Conservation (phyloP, 257 asterid genomes). For the Vinca minor region DNA sequence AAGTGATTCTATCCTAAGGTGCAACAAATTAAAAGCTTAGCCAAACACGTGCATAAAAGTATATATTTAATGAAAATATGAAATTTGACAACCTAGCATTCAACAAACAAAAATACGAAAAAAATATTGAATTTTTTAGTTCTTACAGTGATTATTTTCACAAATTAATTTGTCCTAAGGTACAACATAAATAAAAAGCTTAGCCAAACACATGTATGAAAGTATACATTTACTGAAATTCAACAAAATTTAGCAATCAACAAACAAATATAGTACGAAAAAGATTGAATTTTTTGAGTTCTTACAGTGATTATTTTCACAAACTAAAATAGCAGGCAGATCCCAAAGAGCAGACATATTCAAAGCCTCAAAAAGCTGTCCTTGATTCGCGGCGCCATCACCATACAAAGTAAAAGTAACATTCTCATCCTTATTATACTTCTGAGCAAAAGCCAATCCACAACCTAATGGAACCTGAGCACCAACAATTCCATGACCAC, state of each 20-base stretch:
- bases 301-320: slow-evolving; percentile 98
- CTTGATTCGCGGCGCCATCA: slow-evolving; percentile 98
- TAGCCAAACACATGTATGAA: background rate
- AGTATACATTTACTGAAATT: background rate
- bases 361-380: slow-evolving; percentile 93
- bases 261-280: background rate
- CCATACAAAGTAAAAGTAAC: slow-evolving; percentile 84
- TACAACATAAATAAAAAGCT: background rate
- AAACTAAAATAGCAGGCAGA: slow-evolving; percentile 89
- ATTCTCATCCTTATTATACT: slow-evolving; percentile 70
- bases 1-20: too few relatives aligned
- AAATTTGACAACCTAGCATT: too few relatives aligned
- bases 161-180: background rate
- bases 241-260: slow-evolving; percentile 8
- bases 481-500: slow-evolving; percentile 97
- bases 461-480: slow-evolving; percentile 88
- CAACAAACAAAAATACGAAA: too few relatives aligned
- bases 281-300: background rate
- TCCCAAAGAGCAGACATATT: slow-evolving; percentile 97
- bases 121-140: too few relatives aligned
- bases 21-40: too few relatives aligned
- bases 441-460: slow-evolving; percentile 95
- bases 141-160: too few relatives aligned
- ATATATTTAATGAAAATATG: too few relatives aligned
- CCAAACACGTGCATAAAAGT: too few relatives aligned